Conservation (phyloP, 2,329 filamentous ascomycete species). For the Sphaerostilbella broomeana region DNA sequence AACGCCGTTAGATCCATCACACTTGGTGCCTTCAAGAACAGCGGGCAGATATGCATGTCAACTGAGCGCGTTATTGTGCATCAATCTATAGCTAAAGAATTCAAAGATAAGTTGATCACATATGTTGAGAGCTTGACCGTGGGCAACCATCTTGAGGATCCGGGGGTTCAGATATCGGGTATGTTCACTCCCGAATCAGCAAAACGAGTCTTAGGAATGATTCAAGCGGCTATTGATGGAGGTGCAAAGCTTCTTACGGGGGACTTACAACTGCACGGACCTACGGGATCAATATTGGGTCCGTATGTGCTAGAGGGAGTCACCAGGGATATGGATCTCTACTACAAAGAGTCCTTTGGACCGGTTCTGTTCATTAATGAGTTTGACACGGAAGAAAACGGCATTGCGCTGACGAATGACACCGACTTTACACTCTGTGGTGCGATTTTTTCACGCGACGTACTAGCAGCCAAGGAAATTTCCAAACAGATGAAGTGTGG, state of each 20-base stretch:
- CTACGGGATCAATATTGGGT: slow-evolving; percentile 40
- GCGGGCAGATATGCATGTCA: slow-evolving; percentile 79
- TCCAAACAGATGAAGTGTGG: slow-evolving; percentile 59
- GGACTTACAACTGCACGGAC: slow-evolving; percentile 25
- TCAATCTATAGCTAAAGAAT: slow-evolving; percentile 37
- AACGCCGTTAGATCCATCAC: slow-evolving; percentile 62
- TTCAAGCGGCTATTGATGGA: slow-evolving; percentile 60
- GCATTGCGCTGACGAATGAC: slow-evolving; percentile 68
- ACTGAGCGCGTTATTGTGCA: slow-evolving; percentile 67
- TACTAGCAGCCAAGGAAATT: slow-evolving; percentile 51
- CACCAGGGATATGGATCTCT: slow-evolving; percentile 62
- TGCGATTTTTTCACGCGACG: slow-evolving; percentile 65
- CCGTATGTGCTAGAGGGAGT: slow-evolving; percentile 64
- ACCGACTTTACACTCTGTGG: slow-evolving; percentile 69
- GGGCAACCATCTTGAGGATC: slow-evolving; percentile 61
- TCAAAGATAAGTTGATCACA: slow-evolving; percentile 36
- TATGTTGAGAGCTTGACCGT: slow-evolving; percentile 38
- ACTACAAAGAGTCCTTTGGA: slow-evolving; percentile 68
- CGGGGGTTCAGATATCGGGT: slow-evolving; percentile 49
- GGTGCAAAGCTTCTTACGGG: slow-evolving; percentile 50
- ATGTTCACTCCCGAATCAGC: too few relatives aligned
- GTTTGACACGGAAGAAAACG: slow-evolving; percentile 63
- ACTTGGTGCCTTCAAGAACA: slow-evolving; percentile 64
- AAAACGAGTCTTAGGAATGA: slow-evolving; percentile 62
- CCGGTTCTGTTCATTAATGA: slow-evolving; percentile 63